Conservation (phyloP, 2,329 filamentous ascomycete species). For the Colletotrichum destructivum region DNA sequence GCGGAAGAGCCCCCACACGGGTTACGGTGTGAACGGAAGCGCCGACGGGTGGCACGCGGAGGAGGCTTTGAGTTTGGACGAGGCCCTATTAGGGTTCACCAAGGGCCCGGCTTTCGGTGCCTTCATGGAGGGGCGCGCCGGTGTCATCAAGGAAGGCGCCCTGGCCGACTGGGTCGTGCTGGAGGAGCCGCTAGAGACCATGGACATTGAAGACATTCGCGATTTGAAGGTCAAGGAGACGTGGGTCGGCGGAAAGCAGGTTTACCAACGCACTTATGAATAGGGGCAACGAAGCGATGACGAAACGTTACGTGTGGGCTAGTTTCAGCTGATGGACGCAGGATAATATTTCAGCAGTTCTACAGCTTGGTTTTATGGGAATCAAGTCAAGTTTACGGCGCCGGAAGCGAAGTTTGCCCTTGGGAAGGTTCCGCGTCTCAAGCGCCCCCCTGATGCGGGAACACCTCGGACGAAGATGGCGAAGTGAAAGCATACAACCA, state of each 20-base stretch:
- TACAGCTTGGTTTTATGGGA: too few species aligned
- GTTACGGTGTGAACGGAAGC: constrained; percentile 62
- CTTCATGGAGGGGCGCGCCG: constrained; percentile 72
- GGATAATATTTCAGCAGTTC: neutral
- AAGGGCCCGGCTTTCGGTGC: constrained; percentile 39
- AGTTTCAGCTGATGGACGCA: neutral
- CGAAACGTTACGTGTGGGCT: neutral
- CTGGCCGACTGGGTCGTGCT: constrained; percentile 82
- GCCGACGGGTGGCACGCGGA: constrained; percentile 71
- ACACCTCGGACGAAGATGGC: too few species aligned
- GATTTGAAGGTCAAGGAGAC: constrained; percentile 74
- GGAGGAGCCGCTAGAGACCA: constrained; percentile 67
- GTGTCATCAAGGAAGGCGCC: constrained; percentile 71
- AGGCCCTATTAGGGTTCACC: constrained; percentile 64
- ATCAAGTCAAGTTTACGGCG: too few species aligned
- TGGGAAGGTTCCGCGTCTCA: too few species aligned
- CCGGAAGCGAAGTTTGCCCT: too few species aligned
- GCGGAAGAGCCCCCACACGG: constrained; percentile 71
- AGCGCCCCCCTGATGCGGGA: too few species aligned
- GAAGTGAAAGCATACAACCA: too few species aligned
- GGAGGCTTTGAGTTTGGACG: constrained; percentile 70
- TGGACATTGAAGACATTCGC: constrained; percentile 67
- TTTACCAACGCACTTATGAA: constrained; percentile 54
- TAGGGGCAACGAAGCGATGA: neutral
- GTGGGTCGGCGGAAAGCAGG: constrained; percentile 74